Evolutionary conservation across 2,329 filamentous ascomycete species (phyloP).

Genomic region (Fonsecaea monophora): DNA sequence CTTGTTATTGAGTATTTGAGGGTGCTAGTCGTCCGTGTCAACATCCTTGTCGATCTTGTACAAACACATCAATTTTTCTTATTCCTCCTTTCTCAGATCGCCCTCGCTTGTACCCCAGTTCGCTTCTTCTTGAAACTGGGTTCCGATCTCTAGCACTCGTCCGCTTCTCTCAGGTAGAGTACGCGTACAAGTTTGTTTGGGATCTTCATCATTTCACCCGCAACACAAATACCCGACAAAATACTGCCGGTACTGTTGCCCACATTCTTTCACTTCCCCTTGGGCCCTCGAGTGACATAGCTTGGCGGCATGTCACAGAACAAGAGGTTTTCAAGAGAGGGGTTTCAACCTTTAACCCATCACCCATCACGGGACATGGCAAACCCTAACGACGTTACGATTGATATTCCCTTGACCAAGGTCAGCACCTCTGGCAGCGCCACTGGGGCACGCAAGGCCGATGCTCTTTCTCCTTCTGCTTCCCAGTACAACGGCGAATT

Average conservation of each 20-base stretch:
- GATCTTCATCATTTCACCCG: slow-evolving; percentile 9
- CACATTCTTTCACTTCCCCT: slow-evolving; percentile 28
- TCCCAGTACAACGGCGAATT: slow-evolving; percentile 41
- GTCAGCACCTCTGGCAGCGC: slow-evolving; percentile 57
- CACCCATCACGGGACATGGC: slow-evolving; percentile 49
- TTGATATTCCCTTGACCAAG: slow-evolving; percentile 67
- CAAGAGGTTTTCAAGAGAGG: slow-evolving; percentile 54
- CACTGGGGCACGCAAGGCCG: slow-evolving; percentile 53
- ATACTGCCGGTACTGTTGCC: slow-evolving; percentile 12
- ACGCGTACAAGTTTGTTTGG: slow-evolving; percentile 2
- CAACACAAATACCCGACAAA: background rate
- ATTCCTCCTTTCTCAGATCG: slow-evolving; percentile 10
- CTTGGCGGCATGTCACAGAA: slow-evolving; percentile 31
- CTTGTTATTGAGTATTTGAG: slow-evolving; percentile 6
- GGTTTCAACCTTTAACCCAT: slow-evolving; percentile 53
- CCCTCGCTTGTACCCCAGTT: slow-evolving; percentile 13
- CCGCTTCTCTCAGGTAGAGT: slow-evolving; percentile 21
- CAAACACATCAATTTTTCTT: slow-evolving; percentile 2
- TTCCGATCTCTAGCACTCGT: slow-evolving; percentile 12
- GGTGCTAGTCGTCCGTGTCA: slow-evolving; percentile 8
- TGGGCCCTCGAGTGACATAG: slow-evolving; percentile 26
- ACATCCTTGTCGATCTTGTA: background rate
- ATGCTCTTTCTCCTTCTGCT: slow-evolving; percentile 45
- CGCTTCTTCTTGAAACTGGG: slow-evolving; percentile 9
- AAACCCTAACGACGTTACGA: slow-evolving; percentile 61